A percentile compares a stretch with the other conserved stretches of the same genome.
These are phyloP conservation scores for Rubroboletus satanas DNA, from an alignment of 768 basidiomycete genomes.

Conservation along the genomic window DNA sequence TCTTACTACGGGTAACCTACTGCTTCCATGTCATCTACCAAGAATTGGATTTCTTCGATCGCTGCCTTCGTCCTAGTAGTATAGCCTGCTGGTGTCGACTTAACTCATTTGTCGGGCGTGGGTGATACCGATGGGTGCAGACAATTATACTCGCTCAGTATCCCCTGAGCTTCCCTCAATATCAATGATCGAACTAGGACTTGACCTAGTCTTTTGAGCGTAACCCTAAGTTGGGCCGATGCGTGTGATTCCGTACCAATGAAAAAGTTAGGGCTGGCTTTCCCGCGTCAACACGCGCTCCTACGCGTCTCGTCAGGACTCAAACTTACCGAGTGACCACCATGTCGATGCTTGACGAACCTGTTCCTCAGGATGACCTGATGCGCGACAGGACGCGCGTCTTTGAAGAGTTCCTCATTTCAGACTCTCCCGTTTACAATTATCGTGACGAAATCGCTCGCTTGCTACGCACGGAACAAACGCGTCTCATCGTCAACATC, in stretches of 20 bases:
- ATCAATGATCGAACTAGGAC: too few species aligned
- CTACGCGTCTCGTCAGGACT: constrained; percentile 6
- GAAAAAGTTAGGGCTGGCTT: constrained; percentile 33
- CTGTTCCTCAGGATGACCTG: constrained; percentile 64
- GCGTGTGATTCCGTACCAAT: too few species aligned
- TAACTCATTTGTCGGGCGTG: not conserved
- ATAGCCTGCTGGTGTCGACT: too few species aligned
- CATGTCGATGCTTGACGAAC: constrained; percentile 46
- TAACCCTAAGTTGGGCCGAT: too few species aligned
- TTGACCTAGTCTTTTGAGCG: too few species aligned
- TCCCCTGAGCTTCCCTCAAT: too few species aligned
- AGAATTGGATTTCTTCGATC: not conserved
- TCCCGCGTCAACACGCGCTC: constrained; percentile 21
- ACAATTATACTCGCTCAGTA: not conserved
- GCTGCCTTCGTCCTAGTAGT: too few species aligned
- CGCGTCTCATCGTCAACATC: constrained; percentile 90
- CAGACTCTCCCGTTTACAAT: constrained; percentile 64
- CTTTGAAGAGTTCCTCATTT: constrained; percentile 80
- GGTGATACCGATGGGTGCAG: not conserved
- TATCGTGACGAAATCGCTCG: constrained; percentile 82
- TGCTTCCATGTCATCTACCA: not conserved
- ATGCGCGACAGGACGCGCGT: constrained; percentile 72
- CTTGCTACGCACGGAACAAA: constrained; percentile 78
- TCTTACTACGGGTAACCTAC: not conserved
- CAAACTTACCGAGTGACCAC: constrained; percentile 1